Base-by-base conservation (phyloP, 768 basidiomycete species). In the Agaricus subrufescens region DNA sequence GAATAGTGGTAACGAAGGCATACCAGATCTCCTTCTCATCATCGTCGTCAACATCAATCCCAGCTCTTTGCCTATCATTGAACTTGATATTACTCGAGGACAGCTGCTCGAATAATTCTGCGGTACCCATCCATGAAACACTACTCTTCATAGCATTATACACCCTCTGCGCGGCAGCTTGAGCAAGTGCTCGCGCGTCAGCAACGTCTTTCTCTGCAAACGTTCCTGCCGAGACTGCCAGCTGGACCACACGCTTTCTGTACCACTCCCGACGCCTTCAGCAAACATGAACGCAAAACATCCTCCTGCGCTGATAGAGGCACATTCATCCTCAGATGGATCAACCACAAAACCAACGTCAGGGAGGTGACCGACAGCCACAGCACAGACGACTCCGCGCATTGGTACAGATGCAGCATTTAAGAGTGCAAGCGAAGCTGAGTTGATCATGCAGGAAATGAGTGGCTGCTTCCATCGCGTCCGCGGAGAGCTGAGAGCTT, bases 331-430 rank as follows among this genome's bases (percentile, higher is more conserved):
- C 15, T 76, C 78, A 8, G 65, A 71, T 1, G 85, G 83, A 63
- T 86, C 84, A 2, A 84, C 68, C 12, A 86, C 63, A 2, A 85
- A 65, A 1, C 59, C 57, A 0, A 72, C 63, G 3, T 59, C 65
- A 5, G 60, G 54, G 15, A 61, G 65, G 12, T 72, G 72, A 0
- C 81, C 83, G 1, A 87, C 74, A 0, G 86, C 72, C 1, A 86
- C 78, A 3, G 90, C 89, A 51, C 84, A 85, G 0, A 88, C 77
- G n/a, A 87, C 81, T 1, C 89, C 88, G 2, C 78, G 73, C 87
- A 91, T 85, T 0, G 88, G 84, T 0, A 93, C 69, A 1, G 87
- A 88, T 0, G 82, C 81, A 0, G 88, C 80, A 46, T 83, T 86
- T 30, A 93, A 65, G 7, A 91, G 71, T 0, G 91, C 85, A 0